Evolutionary conservation across 148 eudicot genomes (phyloP), one percentile per base, ranked within the genome.

Genomic region (Amaranthus hypochondriacus): DNA sequence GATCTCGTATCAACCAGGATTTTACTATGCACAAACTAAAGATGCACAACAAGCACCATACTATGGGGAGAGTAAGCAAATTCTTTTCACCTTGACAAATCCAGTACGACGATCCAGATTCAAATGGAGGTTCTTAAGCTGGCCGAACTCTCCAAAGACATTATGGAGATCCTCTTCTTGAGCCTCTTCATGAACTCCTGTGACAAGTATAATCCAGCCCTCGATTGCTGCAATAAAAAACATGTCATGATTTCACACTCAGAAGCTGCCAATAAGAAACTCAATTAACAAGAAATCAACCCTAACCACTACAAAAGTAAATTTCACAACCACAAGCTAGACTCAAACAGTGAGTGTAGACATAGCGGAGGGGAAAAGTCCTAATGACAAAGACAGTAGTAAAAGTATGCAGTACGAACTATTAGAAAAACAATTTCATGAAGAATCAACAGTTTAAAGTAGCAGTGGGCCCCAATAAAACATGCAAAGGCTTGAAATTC

Each of bases 101-200:
- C 98, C 98, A 49, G 98, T 93, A 56, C 96, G 92, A 9, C 98
- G 94, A 75, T 93, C 96, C 80, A 93, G 89, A 86, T 93, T 93
- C 87, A 93, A 77, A 83, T 93, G 96, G 80, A 93, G 75, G 80
- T 91, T 90, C 87, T 86, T 90, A 8, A 93, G 87, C 80, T 86
- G 86, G 68, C 98, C 96, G 73, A 80, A 89, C 62, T 86, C 96
- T 70, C 96, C 94, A 80, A 93, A 91, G 70, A 77, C 86, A 85
- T 91, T 87, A 47, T 83, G 89, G 74, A 93, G 79, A 76, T 91
- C 90, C 62, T 93, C 96, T 76, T 92, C 97, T 79, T 90, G 96
- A 49, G 96, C 93, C 82, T 92, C 97, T 80, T 92, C 97, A 73
- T 92, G 91, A 50, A 90, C 90, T 82, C 97, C 96, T 47, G 91